These are phyloP conservation scores for Aschersonia sp. DNA, from an alignment of 2,329 filamentous ascomycete genomes.

Conservation along the genomic window DNA sequence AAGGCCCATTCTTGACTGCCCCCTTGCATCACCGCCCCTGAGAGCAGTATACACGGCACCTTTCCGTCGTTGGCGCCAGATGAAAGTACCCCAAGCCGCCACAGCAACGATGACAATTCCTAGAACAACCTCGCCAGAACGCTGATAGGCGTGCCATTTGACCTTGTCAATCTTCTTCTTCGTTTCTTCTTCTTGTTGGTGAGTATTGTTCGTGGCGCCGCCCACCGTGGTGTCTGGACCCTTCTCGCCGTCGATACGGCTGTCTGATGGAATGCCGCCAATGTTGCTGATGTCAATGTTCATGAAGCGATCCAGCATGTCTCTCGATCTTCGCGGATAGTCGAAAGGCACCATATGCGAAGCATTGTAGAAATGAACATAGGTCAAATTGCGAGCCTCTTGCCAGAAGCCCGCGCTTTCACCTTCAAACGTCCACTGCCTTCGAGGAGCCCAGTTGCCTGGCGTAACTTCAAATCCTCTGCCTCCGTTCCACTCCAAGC, in stretches of 20 bases:
- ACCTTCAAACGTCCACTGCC: slow-evolving; percentile 87
- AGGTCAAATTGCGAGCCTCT: slow-evolving; percentile 85
- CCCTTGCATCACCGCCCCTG: slow-evolving; percentile 19
- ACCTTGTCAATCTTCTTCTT: slow-evolving; percentile 64
- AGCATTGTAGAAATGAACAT: slow-evolving; percentile 87
- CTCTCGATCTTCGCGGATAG: slow-evolving; percentile 67
- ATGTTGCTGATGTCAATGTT: slow-evolving; percentile 81
- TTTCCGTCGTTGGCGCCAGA: slow-evolving; percentile 48
- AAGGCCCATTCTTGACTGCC: slow-evolving; percentile 20
- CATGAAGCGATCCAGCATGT: slow-evolving; percentile 97
- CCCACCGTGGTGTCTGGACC: slow-evolving; percentile 65
- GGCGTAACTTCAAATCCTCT: slow-evolving; percentile 81
- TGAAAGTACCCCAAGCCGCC: slow-evolving; percentile 56
- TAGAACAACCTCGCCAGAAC: slow-evolving; percentile 73
- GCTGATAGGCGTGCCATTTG: slow-evolving; percentile 78
- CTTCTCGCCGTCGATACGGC: slow-evolving; percentile 73
- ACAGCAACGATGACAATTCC: slow-evolving; percentile 67
- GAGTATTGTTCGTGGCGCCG: slow-evolving; percentile 40
- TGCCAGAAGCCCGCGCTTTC: slow-evolving; percentile 85
- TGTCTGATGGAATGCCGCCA: slow-evolving; percentile 66
- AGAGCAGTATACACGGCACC: slow-evolving; percentile 39
- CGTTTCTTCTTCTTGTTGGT: slow-evolving; percentile 39
- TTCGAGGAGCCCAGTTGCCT: slow-evolving; percentile 81
- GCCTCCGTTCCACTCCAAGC: slow-evolving; percentile 81
- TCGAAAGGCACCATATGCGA: slow-evolving; percentile 99